A percentile compares a stretch with the other conserved stretches of the same genome.
Conservation (phyloP, 2,329 filamentous ascomycete genomes). For the Dothiorella sarmentorum region DNA sequence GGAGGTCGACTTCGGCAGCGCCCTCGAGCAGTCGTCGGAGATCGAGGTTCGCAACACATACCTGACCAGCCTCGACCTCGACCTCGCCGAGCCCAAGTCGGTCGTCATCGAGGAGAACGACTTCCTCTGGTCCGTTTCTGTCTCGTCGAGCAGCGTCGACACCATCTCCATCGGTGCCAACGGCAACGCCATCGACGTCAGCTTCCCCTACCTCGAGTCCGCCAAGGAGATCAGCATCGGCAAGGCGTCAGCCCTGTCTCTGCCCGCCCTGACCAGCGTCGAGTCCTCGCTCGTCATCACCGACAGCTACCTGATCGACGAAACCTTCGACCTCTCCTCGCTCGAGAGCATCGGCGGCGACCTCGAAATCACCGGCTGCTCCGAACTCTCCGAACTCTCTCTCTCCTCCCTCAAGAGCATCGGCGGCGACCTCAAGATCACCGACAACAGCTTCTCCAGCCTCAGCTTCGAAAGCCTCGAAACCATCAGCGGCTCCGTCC, state of each 20-base stretch:
- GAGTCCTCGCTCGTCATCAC: constrained; percentile 3
- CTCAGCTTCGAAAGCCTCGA: constrained; percentile 6
- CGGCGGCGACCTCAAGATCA: constrained; percentile 9
- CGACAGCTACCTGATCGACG: neutral
- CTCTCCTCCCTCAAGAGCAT: constrained; percentile 8
- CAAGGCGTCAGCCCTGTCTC: constrained; percentile 2
- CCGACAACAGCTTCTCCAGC: constrained; percentile 9
- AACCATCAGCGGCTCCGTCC: constrained; percentile 22
- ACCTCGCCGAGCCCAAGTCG: neutral
- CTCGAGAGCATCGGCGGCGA: neutral
- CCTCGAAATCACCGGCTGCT: constrained; percentile 7
- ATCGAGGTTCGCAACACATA: constrained; percentile 7
- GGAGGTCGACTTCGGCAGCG: constrained; percentile 9
- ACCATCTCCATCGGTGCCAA: constrained; percentile 3
- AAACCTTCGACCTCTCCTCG: constrained; percentile 8
- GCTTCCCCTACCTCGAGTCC: constrained; percentile 6
- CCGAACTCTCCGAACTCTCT: neutral
- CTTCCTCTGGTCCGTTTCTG: constrained; percentile 6
- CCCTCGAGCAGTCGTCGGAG: neutral
- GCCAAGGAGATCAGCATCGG: constrained; percentile 4
- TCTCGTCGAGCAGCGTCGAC: neutral
- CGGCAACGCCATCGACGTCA: constrained; percentile 7
- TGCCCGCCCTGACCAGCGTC: constrained; percentile 10
- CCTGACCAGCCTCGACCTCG: constrained; percentile 10
- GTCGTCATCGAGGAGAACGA: constrained; percentile 10